Conservation (phyloP, 1,284 basidiomycete species). For the Cryptococcus sp. region DNA sequence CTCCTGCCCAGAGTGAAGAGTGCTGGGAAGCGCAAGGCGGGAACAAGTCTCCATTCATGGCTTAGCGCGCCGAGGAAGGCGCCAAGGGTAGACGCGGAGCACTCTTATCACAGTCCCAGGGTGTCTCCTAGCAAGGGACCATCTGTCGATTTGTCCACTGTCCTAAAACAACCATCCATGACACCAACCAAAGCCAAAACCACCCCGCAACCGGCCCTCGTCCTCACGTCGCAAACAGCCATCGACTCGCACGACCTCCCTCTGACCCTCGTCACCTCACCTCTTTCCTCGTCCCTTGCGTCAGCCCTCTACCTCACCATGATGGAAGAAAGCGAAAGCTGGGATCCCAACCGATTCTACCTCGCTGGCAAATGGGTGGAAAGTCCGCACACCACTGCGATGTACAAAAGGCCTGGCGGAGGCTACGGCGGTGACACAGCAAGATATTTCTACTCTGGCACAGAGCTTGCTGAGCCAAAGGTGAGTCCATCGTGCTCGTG, state of each 20-base stretch:
- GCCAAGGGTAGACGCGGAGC: background rate
- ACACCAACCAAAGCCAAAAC: conserved; percentile 14
- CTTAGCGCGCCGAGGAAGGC: conserved; percentile 43
- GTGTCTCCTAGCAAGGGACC: conserved; percentile 31
- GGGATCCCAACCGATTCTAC: conserved; percentile 44
- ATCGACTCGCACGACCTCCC: conserved; percentile 57
- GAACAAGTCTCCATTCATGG: conserved; percentile 60
- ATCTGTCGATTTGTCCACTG: conserved; percentile 4
- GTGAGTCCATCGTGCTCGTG: conserved; percentile 9
- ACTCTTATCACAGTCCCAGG: no score
- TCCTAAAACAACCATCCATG: conserved; percentile 7
- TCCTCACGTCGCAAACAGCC: conserved; percentile 54
- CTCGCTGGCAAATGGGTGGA: conserved; percentile 47
- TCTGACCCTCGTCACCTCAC: conserved; percentile 60
- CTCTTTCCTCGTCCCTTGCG: conserved; percentile 58
- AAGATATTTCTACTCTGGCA: conserved; percentile 38
- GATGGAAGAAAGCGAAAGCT: conserved; percentile 45
- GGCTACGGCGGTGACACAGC: conserved; percentile 19
- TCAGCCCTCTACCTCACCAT: conserved; percentile 64
- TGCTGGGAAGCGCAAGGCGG: conserved; percentile 56
- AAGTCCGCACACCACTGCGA: conserved; percentile 65
- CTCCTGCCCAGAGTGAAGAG: conserved; percentile 39
- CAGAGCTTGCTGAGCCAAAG: conserved; percentile 17
- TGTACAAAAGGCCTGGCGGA: conserved; percentile 12
- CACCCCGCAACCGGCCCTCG: conserved; percentile 32